A percentile compares a stretch with the other conserved stretches of the same genome.
phyloP scores from a whole-genome alignment of 2,329 filamentous ascomycete genomes.

The Paecilomyces niveus region DNA sequence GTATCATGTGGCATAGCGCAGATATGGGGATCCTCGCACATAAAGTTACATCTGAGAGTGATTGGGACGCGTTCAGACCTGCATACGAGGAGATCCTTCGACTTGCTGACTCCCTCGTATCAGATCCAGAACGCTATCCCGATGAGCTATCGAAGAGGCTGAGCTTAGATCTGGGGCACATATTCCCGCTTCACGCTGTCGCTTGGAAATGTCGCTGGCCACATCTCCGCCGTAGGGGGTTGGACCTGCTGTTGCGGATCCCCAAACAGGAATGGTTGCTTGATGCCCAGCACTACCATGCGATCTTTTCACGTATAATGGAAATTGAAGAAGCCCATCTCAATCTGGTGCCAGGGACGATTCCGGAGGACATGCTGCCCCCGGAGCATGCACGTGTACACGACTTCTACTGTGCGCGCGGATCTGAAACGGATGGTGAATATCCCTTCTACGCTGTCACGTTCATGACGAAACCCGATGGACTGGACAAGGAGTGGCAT shows the following conservation, averaged over 20 bases:
- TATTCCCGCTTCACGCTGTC: slow-evolving; percentile 13
- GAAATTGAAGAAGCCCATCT: slow-evolving; percentile 9
- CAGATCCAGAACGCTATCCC: neutral
- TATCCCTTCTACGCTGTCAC: neutral
- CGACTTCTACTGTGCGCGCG: slow-evolving; percentile 4
- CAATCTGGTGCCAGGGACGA: neutral
- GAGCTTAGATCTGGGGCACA: slow-evolving; percentile 9
- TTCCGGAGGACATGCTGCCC: neutral
- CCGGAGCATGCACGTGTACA: slow-evolving; percentile 9
- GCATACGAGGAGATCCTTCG: neutral
- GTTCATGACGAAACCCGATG: neutral
- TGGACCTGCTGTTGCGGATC: slow-evolving; percentile 10
- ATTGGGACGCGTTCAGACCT: neutral
- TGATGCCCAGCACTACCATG: slow-evolving; percentile 7
- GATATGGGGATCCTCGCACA: slow-evolving; percentile 3
- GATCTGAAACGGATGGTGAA: neutral
- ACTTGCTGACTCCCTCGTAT: neutral
- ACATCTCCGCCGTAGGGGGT: slow-evolving; percentile 8
- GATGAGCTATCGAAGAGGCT: slow-evolving; percentile 7
- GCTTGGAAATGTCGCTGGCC: slow-evolving; percentile 17
- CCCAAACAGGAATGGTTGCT: slow-evolving; percentile 11
- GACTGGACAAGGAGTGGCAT: neutral
- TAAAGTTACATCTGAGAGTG: neutral
- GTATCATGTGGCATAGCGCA: slow-evolving; percentile 6
- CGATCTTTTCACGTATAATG: slow-evolving; percentile 11